Percentiles rank a stretch among this genome's conserved stretches.
Evolutionary conservation across 805 yeast genomes (phyloP).

Genomic region (Ogataea angusta): DNA sequence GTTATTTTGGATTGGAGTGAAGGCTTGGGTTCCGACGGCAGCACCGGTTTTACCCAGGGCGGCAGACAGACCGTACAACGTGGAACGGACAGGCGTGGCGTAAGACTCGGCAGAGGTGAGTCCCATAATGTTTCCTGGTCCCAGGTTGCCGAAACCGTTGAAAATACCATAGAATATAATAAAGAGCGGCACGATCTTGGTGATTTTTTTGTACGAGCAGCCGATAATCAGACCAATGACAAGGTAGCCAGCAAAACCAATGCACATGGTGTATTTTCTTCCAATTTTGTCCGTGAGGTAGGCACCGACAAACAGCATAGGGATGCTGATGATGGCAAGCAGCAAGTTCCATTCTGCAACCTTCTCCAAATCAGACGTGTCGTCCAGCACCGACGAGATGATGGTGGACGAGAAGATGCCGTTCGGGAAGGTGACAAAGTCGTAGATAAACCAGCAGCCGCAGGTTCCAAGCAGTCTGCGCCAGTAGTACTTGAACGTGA

Average conservation of each 20-base stretch:
- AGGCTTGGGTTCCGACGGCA: slow-evolving; percentile 73
- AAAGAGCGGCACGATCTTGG: slow-evolving; percentile 58
- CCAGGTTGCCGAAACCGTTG: slow-evolving; percentile 68
- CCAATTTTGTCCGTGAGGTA: slow-evolving; percentile 61
- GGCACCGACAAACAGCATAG: slow-evolving; percentile 74
- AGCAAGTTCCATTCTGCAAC: slow-evolving; percentile 74
- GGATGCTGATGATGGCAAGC: slow-evolving; percentile 61
- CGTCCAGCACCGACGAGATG: slow-evolving; percentile 46
- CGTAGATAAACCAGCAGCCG: slow-evolving; percentile 77
- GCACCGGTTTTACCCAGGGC: slow-evolving; percentile 85
- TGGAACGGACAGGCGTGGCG: slow-evolving; percentile 77
- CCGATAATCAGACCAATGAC: slow-evolving; percentile 72
- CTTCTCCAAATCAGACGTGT: slow-evolving; percentile 42
- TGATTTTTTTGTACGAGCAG: slow-evolving; percentile 54
- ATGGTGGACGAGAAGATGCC: slow-evolving; percentile 55
- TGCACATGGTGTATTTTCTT: slow-evolving; percentile 65
- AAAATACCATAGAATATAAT: slow-evolving; percentile 71
- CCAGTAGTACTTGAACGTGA: slow-evolving; percentile 69
- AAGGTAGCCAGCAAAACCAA: slow-evolving; percentile 69
- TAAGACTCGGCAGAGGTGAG: slow-evolving; percentile 62
- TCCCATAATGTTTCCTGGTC: slow-evolving; percentile 79
- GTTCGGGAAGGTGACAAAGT: slow-evolving; percentile 78
- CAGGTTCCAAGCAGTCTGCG: slow-evolving; percentile 63
- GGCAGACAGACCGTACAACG: slow-evolving; percentile 71
- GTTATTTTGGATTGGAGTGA: slow-evolving; percentile 62